Evolutionary conservation across 805 yeast genomes (phyloP), one percentile per base, ranked within the genome.

Genomic region (Saturnispora saitoi): DNA sequence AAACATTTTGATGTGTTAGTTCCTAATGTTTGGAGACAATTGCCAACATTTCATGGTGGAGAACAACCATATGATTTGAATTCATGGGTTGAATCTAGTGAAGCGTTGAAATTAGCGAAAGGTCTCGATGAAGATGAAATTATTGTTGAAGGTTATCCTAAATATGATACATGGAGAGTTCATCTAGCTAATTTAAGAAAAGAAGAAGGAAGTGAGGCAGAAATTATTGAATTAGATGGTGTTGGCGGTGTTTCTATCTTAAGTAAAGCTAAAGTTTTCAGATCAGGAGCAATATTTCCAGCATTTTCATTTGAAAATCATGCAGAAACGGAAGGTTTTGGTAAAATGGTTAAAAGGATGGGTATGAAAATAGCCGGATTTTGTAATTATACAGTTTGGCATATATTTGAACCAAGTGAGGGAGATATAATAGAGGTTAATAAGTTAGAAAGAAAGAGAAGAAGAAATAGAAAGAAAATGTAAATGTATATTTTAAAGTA

Each of bases 11-110:
- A 86, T 59, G 84, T 86, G 14, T 72, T 86, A 63, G 81, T 83
- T 36, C 95, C 88, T 28, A 88, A 93, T 60, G 96, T 93, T 31
- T 93, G 99, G 99, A 76, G 99, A 58, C 99, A 98, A 2, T 72
- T 93, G 52, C 99, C 99, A 2, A 83, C 81, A 42, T 93, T 90
- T 67, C 75, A 93, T 53, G 95, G 93, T 17, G 78, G 79, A 54
- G 95, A 86, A 62, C 99, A 93, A 66, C 89, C 98, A 1, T 93
- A 93, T 64, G 99, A 93, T 67, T 76, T 93, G 61, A 93, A 93
- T 67, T 86, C 97, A 12, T 93, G 99, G 99, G 77, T 87, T 49
- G 99, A 93, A 68, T 80, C 90, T 3, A 83, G 80, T 5, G 80
- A 83, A 9, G 96, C 87, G 1, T 51, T 83, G 14, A 79, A 79